phyloP scores from a whole-genome alignment of 75 land plant genomes.

The Selaginella moellendorffii region DNA sequence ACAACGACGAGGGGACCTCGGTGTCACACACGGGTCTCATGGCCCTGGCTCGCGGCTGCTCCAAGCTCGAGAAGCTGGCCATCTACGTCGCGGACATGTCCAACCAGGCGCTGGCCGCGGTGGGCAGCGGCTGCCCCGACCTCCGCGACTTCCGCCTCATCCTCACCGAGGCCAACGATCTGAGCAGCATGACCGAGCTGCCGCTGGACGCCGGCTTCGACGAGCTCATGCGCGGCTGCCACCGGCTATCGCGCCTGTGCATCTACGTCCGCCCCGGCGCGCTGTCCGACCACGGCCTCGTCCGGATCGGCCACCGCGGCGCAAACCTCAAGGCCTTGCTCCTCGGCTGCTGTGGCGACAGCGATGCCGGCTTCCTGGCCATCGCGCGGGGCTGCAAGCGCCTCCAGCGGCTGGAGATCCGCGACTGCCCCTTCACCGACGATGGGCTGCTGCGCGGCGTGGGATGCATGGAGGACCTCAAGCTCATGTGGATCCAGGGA shows the following conservation, averaged over 20 bases:
- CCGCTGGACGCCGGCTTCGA: conserved; percentile 88
- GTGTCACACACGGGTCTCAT: conserved; percentile 66
- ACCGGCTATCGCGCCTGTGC: conserved; percentile 48
- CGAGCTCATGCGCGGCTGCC: conserved; percentile 52
- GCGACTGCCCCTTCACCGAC: conserved; percentile 76
- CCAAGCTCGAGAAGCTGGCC: conserved; percentile 51
- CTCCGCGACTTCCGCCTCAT: conserved; percentile 78
- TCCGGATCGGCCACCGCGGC: conserved; percentile 66
- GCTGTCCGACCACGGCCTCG: conserved; percentile 63
- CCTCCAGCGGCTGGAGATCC: conserved; percentile 66
- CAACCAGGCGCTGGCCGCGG: conserved; percentile 46
- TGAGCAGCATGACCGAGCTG: conserved; percentile 44
- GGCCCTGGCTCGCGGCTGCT: conserved; percentile 58
- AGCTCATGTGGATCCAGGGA: conserved; percentile 76
- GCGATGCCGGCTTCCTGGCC: conserved; percentile 47
- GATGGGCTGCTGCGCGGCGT: conserved; percentile 52
- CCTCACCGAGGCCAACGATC: conserved; percentile 32
- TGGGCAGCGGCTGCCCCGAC: conserved; percentile 46
- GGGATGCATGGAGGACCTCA: conserved; percentile 36
- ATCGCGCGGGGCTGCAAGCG: conserved; percentile 60
- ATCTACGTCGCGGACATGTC: conserved; percentile 81
- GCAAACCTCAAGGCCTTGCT: conserved; percentile 70
- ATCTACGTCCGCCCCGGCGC: conserved; percentile 67
- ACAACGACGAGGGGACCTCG: conserved; percentile 12
- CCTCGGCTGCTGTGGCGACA: conserved; percentile 61